Conservation (phyloP, 2,329 filamentous ascomycete species). For the Conoideocrella luteorostrata region DNA sequence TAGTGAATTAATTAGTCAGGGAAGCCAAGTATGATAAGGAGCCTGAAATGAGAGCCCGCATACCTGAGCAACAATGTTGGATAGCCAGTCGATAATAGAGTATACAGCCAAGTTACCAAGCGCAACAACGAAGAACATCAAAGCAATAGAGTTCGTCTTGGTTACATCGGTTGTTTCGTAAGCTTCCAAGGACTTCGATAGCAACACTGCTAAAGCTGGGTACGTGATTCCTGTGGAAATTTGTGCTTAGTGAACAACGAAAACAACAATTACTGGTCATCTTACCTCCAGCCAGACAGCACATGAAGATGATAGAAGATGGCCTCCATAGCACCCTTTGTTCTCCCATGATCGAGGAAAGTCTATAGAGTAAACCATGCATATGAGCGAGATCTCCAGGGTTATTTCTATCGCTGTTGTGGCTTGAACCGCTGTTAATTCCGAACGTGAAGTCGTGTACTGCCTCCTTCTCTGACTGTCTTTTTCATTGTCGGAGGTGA, state of each 20-base stretch:
- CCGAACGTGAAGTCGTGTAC: too few relatives aligned
- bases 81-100: slow-evolving; percentile 27
- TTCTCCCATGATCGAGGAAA: slow-evolving; percentile 24
- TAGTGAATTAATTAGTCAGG: neutral
- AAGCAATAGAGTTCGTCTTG: slow-evolving; percentile 43
- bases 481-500: slow-evolving; percentile 10
- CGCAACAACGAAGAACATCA: slow-evolving; percentile 52
- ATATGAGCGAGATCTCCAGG: neutral
- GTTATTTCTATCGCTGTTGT: too few relatives aligned
- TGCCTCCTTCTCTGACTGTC: too few relatives aligned
- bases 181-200: slow-evolving; percentile 32
- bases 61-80: slow-evolving; percentile 30
- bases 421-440: too few relatives aligned
- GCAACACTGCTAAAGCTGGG: slow-evolving; percentile 33
- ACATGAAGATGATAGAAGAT: slow-evolving; percentile 14
- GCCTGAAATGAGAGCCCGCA: neutral
- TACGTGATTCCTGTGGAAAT: slow-evolving; percentile 27
- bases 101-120: slow-evolving; percentile 39
- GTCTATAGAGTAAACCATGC: slow-evolving; percentile 21
- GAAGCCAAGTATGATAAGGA: neutral
- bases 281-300: slow-evolving; percentile 22
- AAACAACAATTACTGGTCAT: too few relatives aligned
- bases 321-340: slow-evolving; percentile 21
- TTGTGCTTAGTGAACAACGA: too few relatives aligned
- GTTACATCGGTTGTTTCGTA: slow-evolving; percentile 22